Conservation (phyloP, 768 basidiomycete genomes). For the Leccinellum luteum region DNA sequence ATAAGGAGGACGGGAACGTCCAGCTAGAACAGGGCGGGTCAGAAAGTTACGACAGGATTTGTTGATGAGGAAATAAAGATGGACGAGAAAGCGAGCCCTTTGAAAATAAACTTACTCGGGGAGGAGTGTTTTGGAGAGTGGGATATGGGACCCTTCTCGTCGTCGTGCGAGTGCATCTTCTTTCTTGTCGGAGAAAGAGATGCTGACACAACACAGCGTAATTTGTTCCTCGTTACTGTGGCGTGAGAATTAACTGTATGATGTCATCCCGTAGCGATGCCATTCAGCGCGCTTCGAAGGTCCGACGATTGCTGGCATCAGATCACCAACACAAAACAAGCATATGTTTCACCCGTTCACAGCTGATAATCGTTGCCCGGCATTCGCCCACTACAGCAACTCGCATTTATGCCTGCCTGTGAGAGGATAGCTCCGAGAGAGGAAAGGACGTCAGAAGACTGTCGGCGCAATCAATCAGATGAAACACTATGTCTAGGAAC, state of each 20-base stretch:
- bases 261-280: not conserved
- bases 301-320: not conserved
- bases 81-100: too few species aligned
- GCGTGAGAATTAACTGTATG: constrained; percentile 3
- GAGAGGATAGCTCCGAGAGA: not conserved
- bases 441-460: not conserved
- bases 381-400: not conserved
- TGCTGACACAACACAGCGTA: not conserved
- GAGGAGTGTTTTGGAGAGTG: not conserved
- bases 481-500: not conserved
- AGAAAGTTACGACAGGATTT: not conserved
- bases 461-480: not conserved
- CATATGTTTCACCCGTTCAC: not conserved
- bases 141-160: not conserved
- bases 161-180: not conserved
- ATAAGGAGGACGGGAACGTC: not conserved
- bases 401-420: not conserved
- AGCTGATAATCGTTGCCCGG: not conserved
- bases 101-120: too few species aligned
- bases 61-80: not conserved
- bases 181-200: not conserved
- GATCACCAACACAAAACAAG: not conserved
- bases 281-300: not conserved
- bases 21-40: not conserved
- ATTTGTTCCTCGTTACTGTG: constrained; percentile 1